Evolutionary conservation across 148 eudicot genomes (phyloP).

Genomic region (Rhododendron mucronatum): DNA sequence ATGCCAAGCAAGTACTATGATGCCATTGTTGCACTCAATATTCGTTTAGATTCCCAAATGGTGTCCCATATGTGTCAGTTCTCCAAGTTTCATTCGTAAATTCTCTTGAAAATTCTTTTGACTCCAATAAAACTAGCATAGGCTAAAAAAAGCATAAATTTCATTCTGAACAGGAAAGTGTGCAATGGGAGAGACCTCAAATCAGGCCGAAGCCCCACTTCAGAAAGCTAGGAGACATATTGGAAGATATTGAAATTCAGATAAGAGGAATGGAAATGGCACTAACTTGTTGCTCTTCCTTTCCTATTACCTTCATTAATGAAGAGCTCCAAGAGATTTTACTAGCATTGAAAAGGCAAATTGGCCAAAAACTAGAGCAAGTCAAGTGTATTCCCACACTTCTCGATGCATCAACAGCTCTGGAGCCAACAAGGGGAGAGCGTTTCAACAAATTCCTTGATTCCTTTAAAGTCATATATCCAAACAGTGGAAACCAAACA

Average conservation of each 20-base stretch:
- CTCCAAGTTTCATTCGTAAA: not conserved
- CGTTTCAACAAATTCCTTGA: conserved; percentile 12
- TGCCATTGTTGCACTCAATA: not conserved
- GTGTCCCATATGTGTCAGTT: not conserved
- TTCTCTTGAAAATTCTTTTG: not conserved
- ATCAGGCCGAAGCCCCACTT: conserved; percentile 7
- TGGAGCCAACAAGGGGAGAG: conserved; percentile 10
- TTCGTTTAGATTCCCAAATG: not conserved
- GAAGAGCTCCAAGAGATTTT: conserved; percentile 21
- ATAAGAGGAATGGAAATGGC: conserved; percentile 52
- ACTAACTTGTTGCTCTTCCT: conserved; percentile 16
- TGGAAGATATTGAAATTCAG: conserved; percentile 31
- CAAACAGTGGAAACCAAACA: conserved; percentile 14
- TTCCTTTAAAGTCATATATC: conserved; percentile 6
- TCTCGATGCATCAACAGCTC: conserved; percentile 21
- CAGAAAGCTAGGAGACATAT: conserved; percentile 24
- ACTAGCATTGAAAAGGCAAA: conserved; percentile 9
- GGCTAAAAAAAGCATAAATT: not conserved
- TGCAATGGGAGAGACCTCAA: conserved; percentile 38
- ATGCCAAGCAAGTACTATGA: not conserved
- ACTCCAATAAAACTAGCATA: not conserved
- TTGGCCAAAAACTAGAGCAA: conserved; percentile 26
- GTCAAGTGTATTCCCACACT: conserved; percentile 15
- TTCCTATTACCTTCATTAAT: conserved; percentile 13
- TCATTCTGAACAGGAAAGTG: conserved; percentile 32